Evolutionary conservation across 2,329 filamentous ascomycete genomes (phyloP), one percentile per base, ranked within the genome.

Genomic region (Orbilia quercus): DNA sequence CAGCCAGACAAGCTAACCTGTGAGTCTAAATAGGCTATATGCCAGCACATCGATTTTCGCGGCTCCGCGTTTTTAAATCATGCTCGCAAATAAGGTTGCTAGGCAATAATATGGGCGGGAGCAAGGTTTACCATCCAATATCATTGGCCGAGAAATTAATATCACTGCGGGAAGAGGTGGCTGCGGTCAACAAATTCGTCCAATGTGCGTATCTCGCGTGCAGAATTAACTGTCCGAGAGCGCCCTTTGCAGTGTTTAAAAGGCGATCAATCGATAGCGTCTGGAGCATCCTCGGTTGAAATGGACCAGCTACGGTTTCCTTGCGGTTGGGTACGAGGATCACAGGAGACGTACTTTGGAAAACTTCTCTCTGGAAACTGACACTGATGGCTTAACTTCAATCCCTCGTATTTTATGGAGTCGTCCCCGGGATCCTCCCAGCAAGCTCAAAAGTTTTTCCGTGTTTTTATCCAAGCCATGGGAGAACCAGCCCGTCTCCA

Each of bases 51-150:
- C 63, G 53, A 67, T 59, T 67, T 64, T 67, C 63, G 67, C 67
- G 67, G 67, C 67, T 72, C 67, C 67, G 67, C 67, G 58, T 64
- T 72, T 59, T 63, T 65, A 63, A 64, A 72, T 58, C 44, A 59
- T 67, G 23, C 34, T 62, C 45, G 58, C 28, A 31, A 62, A 57
- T 64, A 64, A 64, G 34, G 45, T 45, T 64, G 53, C 63, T 12
- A 58, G 45, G 53, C 51, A 64, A 59, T 72, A 72, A 53, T n/a
- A n/a, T 65, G 53, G 60, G 47, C 59, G 67, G 67, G 58, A 64
- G 59, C 59, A 65, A 59, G 65, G 55, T 69, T 69, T 69, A 71
- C 40, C 14, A n/a, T 22, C 63, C 50, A 50, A 45, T 28, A 45
- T 70, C 50, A 62, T 62, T 67, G 63, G 53, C 50, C 47, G 28